A percentile compares a stretch with the other conserved stretches of the same genome.
Evolutionary conservation across 2,329 filamentous ascomycete species (phyloP).

Genomic region (Aspergillus quadrilineatus): DNA sequence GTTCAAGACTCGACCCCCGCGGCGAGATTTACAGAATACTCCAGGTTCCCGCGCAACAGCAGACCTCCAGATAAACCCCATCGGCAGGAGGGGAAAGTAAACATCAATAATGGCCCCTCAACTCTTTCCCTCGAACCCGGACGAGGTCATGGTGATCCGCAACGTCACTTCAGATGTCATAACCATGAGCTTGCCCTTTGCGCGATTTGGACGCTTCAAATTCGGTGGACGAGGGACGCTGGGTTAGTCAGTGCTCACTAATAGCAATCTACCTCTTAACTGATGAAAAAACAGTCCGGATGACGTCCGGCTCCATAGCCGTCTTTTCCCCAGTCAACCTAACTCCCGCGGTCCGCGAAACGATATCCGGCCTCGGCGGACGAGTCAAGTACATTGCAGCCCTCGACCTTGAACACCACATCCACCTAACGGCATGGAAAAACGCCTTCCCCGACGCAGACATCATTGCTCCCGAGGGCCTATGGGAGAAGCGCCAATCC

Average conservation of each 20-base stretch:
- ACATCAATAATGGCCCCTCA: constrained; percentile 33
- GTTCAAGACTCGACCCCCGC: background rate
- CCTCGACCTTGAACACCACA: constrained; percentile 89
- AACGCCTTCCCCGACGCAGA: constrained; percentile 73
- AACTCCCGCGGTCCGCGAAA: constrained; percentile 69
- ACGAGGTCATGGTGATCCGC: constrained; percentile 86
- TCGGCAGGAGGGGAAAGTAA: background rate
- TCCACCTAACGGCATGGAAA: constrained; percentile 85
- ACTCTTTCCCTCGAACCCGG: constrained; percentile 69
- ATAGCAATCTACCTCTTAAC: background rate
- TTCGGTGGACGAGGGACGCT: constrained; percentile 86
- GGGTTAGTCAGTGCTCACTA: constrained; percentile 52
- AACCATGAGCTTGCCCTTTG: constrained; percentile 68
- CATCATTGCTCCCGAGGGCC: constrained; percentile 77
- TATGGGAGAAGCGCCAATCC: constrained; percentile 75
- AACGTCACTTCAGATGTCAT: constrained; percentile 72
- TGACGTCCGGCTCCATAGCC: constrained; percentile 74
- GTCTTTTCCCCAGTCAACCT: constrained; percentile 90
- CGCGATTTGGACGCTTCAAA: constrained; percentile 73
- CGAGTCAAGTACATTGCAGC: constrained; percentile 82
- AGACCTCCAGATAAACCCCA: background rate
- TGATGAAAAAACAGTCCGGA: constrained; percentile 56
- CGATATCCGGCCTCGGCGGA: constrained; percentile 62
- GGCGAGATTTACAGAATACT: too few species aligned
- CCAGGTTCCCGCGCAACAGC: background rate